Conservation (phyloP, 345 rosid genomes). For the Hibiscus tridactylites region DNA sequence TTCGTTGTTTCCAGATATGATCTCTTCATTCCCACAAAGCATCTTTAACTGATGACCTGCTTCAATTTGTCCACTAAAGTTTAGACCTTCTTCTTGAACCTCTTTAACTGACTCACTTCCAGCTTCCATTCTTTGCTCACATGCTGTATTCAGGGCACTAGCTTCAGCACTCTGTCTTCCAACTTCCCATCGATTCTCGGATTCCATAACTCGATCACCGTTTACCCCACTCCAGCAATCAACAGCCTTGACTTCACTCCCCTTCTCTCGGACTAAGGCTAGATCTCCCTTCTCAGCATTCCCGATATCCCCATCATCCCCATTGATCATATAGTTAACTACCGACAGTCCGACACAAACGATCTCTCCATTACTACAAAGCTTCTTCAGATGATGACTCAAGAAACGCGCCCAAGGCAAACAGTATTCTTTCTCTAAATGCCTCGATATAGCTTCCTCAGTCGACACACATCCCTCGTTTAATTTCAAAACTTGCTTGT, state of each 20-base stretch:
- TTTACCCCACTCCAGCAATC: not conserved
- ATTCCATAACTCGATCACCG: not conserved
- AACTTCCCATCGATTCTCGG: not conserved
- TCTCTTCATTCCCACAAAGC: conserved; percentile 14
- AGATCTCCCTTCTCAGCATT: not conserved
- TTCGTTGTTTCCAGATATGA: not conserved
- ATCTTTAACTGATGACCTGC: conserved; percentile 23
- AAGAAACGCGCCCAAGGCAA: conserved; percentile 27
- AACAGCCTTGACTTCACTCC: not conserved
- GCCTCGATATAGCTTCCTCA: conserved; percentile 17
- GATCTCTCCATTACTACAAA: not conserved
- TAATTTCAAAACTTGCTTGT: conserved; percentile 14
- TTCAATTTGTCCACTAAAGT: not conserved
- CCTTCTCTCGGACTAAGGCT: not conserved
- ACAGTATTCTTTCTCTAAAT: conserved; percentile 14
- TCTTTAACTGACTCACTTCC: not conserved
- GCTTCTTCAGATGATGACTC: conserved; percentile 20
- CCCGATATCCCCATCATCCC: not conserved
- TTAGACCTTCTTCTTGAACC: not conserved
- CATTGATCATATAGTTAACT: not conserved
- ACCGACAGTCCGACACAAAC: not conserved
- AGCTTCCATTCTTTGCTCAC: not conserved
- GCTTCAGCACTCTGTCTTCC: not conserved
- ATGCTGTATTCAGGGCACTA: not conserved
- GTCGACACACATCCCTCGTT: conserved; percentile 17